Percentiles rank a stretch among this genome's conserved stretches.
These are phyloP conservation scores for Malassezia brasiliensis DNA, from an alignment of 1,284 basidiomycete species.

Conservation along the genomic window DNA sequence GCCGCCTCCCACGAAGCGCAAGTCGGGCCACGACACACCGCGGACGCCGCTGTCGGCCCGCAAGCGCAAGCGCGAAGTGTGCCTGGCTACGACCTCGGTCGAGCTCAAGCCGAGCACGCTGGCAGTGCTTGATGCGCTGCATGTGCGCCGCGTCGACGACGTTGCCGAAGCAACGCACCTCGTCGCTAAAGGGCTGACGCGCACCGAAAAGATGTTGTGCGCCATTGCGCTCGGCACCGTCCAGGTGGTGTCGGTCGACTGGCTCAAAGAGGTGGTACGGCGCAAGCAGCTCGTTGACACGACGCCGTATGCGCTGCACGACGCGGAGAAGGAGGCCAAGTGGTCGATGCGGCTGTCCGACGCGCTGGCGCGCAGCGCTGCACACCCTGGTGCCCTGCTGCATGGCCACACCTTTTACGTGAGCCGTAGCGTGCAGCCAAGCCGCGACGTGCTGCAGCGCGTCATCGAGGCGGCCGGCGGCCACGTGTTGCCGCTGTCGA, in stretches of 20 bases:
- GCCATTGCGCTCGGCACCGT: conserved; percentile 21
- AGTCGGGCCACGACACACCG: neutral
- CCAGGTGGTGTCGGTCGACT: conserved; percentile 14
- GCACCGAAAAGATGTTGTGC: conserved; percentile 25
- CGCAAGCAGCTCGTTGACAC: conserved; percentile 8
- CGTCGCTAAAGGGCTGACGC: conserved; percentile 17
- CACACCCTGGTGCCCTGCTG: conserved; percentile 12
- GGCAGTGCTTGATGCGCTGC: conserved; percentile 8
- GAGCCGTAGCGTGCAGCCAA: conserved; percentile 11
- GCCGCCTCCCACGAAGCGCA: neutral
- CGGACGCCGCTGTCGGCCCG: neutral
- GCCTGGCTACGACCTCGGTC: conserved; percentile 18
- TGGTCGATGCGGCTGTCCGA: conserved; percentile 10
- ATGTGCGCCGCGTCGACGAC: conserved; percentile 11
- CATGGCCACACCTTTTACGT: conserved; percentile 16
- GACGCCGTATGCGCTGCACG: conserved; percentile 12
- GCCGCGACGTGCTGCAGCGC: conserved; percentile 11
- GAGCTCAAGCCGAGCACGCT: conserved; percentile 7
- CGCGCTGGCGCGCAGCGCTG: conserved; percentile 7
- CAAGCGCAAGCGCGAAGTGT: conserved; percentile 2
- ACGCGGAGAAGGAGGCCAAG: conserved; percentile 15
- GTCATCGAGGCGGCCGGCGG: conserved; percentile 20
- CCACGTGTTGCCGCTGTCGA: neutral
- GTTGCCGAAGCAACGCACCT: conserved; percentile 16
- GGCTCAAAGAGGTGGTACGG: conserved; percentile 15